These are phyloP conservation scores for Penicillium brasilianum DNA, from an alignment of 2,329 filamentous ascomycete species.

Conservation along the genomic window DNA sequence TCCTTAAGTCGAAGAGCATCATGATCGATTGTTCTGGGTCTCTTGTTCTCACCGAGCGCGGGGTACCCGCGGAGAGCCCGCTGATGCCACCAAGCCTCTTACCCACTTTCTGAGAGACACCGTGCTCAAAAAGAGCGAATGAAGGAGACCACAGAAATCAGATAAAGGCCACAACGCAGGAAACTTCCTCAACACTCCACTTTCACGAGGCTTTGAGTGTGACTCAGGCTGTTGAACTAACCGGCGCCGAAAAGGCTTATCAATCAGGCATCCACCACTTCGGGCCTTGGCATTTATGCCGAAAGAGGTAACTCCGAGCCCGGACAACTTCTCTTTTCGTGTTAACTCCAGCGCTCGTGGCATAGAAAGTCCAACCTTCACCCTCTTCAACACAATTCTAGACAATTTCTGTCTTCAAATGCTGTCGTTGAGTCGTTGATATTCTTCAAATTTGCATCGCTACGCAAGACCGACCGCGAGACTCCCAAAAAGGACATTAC, in stretches of 20 bases:
- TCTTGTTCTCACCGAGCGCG: neutral
- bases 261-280: conserved; percentile 10
- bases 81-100: no score
- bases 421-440: neutral
- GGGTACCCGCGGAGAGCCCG: neutral
- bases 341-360: conserved; percentile 2
- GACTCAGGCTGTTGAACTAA: neutral
- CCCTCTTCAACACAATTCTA: neutral
- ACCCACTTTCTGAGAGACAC: neutral
- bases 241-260: conserved; percentile 5
- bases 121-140: neutral
- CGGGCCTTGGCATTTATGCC: conserved; percentile 16
- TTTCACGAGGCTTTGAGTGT: neutral
- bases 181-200: neutral
- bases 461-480: no score
- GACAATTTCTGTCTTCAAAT: neutral
- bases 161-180: conserved; percentile 8
- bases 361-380: conserved; percentile 9
- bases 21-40: no score
- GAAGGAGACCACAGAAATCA: neutral
- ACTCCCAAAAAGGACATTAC: neutral
- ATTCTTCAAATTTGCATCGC: neutral
- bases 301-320: conserved; percentile 5
- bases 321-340: conserved; percentile 5
- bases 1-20: no score